A percentile compares a stretch with the other conserved stretches of the same genome.
These are phyloP conservation scores for Vicia faba DNA, from an alignment of 306 rosid genomes.

Conservation along the genomic window DNA sequence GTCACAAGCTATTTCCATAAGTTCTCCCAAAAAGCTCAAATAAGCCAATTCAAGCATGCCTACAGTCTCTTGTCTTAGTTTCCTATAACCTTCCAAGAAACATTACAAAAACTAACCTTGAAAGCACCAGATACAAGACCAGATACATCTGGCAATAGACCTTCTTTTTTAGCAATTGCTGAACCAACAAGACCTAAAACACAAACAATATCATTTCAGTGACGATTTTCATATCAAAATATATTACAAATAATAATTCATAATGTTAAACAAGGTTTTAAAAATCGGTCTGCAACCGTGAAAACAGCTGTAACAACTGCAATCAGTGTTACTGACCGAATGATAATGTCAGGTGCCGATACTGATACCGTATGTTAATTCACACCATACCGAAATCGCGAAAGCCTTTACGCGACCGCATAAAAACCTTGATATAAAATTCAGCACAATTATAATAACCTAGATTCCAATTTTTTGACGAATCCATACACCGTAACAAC, in stretches of 20 bases:
- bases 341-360: no score
- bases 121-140: conserved; percentile 74
- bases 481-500: not conserved
- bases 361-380: no score
- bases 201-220: conserved; percentile 19
- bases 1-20: no score
- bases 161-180: conserved; percentile 82
- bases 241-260: not conserved
- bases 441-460: conserved; percentile 22
- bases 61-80: not conserved
- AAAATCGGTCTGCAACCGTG: no score
- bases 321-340: no score
- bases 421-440: not conserved
- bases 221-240: not conserved
- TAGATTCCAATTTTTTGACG: conserved; percentile 20
- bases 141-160: conserved; percentile 58
- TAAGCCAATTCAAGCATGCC: no score
- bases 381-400: no score
- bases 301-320: no score
- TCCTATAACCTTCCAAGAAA: not conserved
- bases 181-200: conserved; percentile 81
- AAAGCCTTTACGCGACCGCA: no score
- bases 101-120: conserved; percentile 57
- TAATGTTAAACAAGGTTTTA: conserved; percentile 4
- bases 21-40: no score